Percentiles rank a stretch among this genome's conserved stretches.
Evolutionary conservation across 305 asterid genomes (phyloP).

Genomic region (Coffea humblotiana): DNA sequence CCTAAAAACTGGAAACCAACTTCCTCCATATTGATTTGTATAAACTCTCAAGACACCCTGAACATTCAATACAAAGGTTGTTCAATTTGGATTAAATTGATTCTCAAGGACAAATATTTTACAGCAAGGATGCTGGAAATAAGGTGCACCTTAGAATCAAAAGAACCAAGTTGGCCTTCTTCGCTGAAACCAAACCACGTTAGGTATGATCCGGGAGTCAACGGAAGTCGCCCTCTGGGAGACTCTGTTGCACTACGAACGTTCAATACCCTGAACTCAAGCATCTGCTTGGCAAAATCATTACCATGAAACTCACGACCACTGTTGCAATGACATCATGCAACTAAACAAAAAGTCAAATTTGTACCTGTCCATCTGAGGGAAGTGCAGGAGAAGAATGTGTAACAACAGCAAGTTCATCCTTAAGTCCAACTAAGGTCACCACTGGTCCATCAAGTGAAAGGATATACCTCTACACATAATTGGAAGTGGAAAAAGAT

Average conservation of each 20-base stretch:
- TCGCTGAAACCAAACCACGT: slow-evolving; percentile 96
- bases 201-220: slow-evolving; percentile 92
- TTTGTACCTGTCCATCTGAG: slow-evolving; percentile 78
- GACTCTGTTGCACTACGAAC: slow-evolving; percentile 51
- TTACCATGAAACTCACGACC: not conserved
- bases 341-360: slow-evolving; percentile 4
- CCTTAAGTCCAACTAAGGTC: slow-evolving; percentile 79
- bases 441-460: slow-evolving; percentile 97
- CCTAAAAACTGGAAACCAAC: slow-evolving; percentile 99
- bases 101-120: not conserved
- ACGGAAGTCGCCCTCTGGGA: slow-evolving; percentile 66
- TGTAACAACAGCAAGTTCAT: slow-evolving; percentile 85
- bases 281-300: slow-evolving; percentile 61
- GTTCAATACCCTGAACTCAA: slow-evolving; percentile 78
- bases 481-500: slow-evolving; percentile 14
- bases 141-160: slow-evolving; percentile 79
- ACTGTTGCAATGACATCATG: not conserved
- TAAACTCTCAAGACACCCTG: slow-evolving; percentile 90
- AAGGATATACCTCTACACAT: slow-evolving; percentile 56
- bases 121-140: not conserved
- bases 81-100: slow-evolving; percentile 2
- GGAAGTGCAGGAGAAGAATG: slow-evolving; percentile 86
- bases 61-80: slow-evolving; percentile 18
- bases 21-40: slow-evolving; percentile 75
- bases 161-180: slow-evolving; percentile 89